These are phyloP conservation scores for Staphylotrichum longicolle DNA, from an alignment of 495 filamentous ascomycete species.

Conservation along the genomic window DNA sequence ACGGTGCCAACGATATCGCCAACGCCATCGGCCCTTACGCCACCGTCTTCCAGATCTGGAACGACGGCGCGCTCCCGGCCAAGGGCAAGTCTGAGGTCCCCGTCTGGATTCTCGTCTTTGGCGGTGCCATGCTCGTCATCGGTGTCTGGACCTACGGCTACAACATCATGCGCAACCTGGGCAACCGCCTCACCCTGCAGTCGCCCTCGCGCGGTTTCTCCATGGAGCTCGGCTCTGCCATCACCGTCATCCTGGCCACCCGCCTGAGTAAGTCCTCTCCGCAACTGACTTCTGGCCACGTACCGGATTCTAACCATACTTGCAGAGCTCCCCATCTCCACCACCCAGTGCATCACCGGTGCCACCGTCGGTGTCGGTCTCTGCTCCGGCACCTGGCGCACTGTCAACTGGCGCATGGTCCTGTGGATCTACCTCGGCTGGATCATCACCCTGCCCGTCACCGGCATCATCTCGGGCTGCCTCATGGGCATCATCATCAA, in stretches of 20 bases:
- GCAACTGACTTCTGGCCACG: not conserved
- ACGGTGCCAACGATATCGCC: slow-evolving; percentile 77
- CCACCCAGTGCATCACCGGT: slow-evolving; percentile 61
- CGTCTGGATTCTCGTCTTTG: slow-evolving; percentile 64
- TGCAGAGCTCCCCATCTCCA: slow-evolving; percentile 53
- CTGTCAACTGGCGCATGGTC: slow-evolving; percentile 62
- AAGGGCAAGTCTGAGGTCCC: slow-evolving; percentile 56
- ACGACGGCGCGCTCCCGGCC: slow-evolving; percentile 43
- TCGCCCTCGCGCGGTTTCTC: slow-evolving; percentile 66
- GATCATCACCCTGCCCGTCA: slow-evolving; percentile 57
- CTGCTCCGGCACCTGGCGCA: slow-evolving; percentile 55
- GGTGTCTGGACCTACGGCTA: slow-evolving; percentile 72
- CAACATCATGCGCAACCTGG: slow-evolving; percentile 67
- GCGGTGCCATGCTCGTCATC: slow-evolving; percentile 54
- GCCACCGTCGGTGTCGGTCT: slow-evolving; percentile 63
- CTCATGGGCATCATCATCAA: slow-evolving; percentile 60
- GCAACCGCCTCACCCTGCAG: slow-evolving; percentile 67
- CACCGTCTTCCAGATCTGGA: slow-evolving; percentile 67
- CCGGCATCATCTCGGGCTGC: slow-evolving; percentile 56
- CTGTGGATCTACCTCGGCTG: slow-evolving; percentile 57
- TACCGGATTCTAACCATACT: not conserved
- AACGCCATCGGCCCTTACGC: slow-evolving; percentile 74
- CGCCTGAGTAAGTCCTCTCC: slow-evolving; percentile 45
- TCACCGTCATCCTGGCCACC: slow-evolving; percentile 66
- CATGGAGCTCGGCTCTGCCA: slow-evolving; percentile 66